Evolutionary conservation across 768 basidiomycete genomes (phyloP).

Genomic region (Leccinum broughii): DNA sequence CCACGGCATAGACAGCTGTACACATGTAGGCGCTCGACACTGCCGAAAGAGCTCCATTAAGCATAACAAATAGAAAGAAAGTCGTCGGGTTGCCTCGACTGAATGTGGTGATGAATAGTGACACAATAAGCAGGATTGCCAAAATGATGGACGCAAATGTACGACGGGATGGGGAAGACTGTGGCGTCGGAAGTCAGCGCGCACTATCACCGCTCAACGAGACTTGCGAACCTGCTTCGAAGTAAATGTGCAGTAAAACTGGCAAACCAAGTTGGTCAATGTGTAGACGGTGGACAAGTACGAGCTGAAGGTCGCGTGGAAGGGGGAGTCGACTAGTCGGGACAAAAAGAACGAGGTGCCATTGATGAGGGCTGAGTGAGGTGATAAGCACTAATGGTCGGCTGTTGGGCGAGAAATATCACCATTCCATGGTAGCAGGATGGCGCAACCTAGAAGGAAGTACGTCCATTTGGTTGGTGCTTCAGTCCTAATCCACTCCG

Average conservation of each 20-base stretch:
- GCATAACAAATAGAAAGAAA: constrained; percentile 67
- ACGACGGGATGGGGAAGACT: constrained; percentile 64
- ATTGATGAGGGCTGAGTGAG: constrained; percentile 73
- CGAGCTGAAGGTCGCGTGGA: constrained; percentile 61
- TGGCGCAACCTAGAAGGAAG: constrained; percentile 75
- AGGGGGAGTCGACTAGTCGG: constrained; percentile 58
- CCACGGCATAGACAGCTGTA: constrained; percentile 76
- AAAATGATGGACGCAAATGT: constrained; percentile 51
- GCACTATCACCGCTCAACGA: not conserved
- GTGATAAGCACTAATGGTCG: constrained; percentile 3
- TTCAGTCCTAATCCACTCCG: constrained; percentile 34
- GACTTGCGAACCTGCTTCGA: constrained; percentile 58
- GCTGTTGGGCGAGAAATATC: constrained; percentile 21
- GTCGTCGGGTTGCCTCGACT: constrained; percentile 48
- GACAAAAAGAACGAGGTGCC: constrained; percentile 81
- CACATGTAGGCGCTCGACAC: constrained; percentile 75
- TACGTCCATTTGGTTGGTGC: constrained; percentile 59
- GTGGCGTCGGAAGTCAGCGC: constrained; percentile 10
- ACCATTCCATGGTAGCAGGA: constrained; percentile 92
- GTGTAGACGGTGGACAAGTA: constrained; percentile 67
- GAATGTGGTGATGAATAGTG: constrained; percentile 69
- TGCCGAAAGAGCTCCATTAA: constrained; percentile 60
- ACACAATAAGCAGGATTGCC: constrained; percentile 54
- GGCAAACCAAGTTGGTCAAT: constrained; percentile 62
- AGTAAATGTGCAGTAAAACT: constrained; percentile 72